A percentile compares a stretch with the other conserved stretches of the same genome.
phyloP scores from a whole-genome alignment of 1,284 basidiomycete species.

The Sphaerobolus stellatus region DNA sequence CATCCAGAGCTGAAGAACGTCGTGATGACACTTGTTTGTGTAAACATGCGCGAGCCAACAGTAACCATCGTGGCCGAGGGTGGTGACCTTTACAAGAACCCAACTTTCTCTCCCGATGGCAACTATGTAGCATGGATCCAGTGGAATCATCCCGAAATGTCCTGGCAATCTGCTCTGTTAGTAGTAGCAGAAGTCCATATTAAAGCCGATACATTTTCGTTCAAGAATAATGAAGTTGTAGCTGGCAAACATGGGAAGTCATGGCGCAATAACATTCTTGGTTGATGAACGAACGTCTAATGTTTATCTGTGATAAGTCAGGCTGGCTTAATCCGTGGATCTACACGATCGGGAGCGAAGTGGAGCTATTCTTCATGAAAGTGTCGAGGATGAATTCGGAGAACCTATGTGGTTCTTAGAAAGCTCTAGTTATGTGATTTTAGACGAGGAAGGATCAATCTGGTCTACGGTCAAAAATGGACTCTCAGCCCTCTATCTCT shows the following conservation, averaged over 20 bases:
- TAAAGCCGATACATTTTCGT: constrained; percentile 13
- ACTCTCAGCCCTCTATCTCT: too few species aligned
- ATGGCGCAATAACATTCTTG: constrained; percentile 51
- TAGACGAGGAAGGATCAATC: too few species aligned
- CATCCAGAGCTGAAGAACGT: constrained; percentile 52
- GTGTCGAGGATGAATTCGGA: constrained; percentile 59
- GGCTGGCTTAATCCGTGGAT: constrained; percentile 71
- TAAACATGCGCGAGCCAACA: constrained; percentile 45
- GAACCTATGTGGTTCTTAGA: constrained; percentile 60
- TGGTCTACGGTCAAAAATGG: too few species aligned
- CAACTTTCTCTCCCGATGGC: constrained; percentile 69
- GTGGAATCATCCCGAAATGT: constrained; percentile 81
- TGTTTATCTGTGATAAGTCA: constrained; percentile 68
- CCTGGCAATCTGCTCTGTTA: constrained; percentile 71
- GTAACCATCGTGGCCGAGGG: constrained; percentile 48
- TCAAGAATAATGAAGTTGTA: constrained; percentile 39
- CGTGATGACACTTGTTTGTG: constrained; percentile 54
- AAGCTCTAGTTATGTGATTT: constrained; percentile 48
- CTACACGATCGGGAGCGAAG: constrained; percentile 45
- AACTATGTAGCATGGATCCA: constrained; percentile 64
- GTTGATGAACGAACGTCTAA: constrained; percentile 54
- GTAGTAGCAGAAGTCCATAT: constrained; percentile 41
- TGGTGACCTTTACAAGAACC: constrained; percentile 64
- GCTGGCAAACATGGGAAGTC: constrained; percentile 48
- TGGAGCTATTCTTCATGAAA: too few species aligned